A percentile compares a stretch with the other conserved stretches of the same genome.
Evolutionary conservation across 2,329 filamentous ascomycete species (phyloP).

Genomic region (Hymenoscyphus infarciens): DNA sequence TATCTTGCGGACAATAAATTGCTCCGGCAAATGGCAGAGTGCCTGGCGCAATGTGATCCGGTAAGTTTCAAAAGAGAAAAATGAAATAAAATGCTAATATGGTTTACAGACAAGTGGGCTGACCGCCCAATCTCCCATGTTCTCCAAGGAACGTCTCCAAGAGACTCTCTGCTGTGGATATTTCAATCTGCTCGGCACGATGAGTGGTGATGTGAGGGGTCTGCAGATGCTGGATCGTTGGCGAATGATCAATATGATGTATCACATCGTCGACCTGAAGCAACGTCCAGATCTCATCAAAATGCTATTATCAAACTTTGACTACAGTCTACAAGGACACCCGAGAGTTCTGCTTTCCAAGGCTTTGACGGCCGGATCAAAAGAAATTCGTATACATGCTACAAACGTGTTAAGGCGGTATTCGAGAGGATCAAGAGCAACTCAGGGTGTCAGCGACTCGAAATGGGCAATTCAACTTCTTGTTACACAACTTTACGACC

Average conservation of each 20-base stretch:
- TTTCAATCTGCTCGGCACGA: conserved; percentile 83
- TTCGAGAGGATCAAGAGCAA: conserved; percentile 54
- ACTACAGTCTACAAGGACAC: conserved; percentile 85
- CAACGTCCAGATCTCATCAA: conserved; percentile 90
- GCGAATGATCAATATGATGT: conserved; percentile 99
- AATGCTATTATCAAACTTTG: conserved; percentile 82
- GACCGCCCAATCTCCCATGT: conserved; percentile 82
- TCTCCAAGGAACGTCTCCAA: conserved; percentile 76
- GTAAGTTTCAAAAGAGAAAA: conserved; percentile 46
- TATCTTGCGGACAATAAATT: conserved; percentile 92
- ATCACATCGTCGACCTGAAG: conserved; percentile 90
- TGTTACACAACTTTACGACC: conserved; percentile 98
- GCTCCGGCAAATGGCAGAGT: conserved; percentile 90
- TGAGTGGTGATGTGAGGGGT: conserved; percentile 79
- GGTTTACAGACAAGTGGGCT: conserved; percentile 58
- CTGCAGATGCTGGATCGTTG: conserved; percentile 89
- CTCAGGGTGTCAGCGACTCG: conserved; percentile 57
- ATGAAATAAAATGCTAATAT: conserved; percentile 21
- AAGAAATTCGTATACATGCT: conserved; percentile 85
- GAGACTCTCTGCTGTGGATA: conserved; percentile 91
- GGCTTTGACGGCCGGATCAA: conserved; percentile 85
- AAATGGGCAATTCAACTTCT: conserved; percentile 95
- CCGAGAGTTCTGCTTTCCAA: conserved; percentile 91
- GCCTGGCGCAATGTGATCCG: conserved; percentile 89
- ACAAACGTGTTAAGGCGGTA: conserved; percentile 87